phyloP scores from a whole-genome alignment of 2,329 filamentous ascomycete genomes.

The Decorospora gaudefroyi region DNA sequence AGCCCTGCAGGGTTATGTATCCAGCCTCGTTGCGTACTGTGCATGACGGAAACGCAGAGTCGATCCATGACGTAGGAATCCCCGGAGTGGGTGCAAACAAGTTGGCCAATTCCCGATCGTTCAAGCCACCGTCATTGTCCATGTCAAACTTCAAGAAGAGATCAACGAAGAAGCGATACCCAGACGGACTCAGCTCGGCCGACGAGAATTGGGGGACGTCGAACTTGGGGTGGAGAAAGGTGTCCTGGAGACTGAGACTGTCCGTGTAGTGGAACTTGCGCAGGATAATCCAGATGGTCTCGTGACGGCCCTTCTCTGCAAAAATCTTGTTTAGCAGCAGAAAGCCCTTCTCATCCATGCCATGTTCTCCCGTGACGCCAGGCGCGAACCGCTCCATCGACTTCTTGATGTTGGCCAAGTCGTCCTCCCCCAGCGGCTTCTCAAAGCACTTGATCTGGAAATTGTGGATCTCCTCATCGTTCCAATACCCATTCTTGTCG shows the following conservation, averaged over 20 bases:
- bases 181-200: conserved; percentile 88
- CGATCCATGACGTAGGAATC: conserved; percentile 81
- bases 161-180: conserved; percentile 97
- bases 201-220: conserved; percentile 92
- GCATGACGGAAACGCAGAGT: conserved; percentile 87
- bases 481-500: conserved; percentile 91
- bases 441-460: conserved; percentile 94
- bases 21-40: conserved; percentile 95
- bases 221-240: conserved; percentile 88
- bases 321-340: conserved; percentile 93
- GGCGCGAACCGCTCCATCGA: conserved; percentile 74
- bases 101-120: conserved; percentile 79
- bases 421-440: conserved; percentile 77
- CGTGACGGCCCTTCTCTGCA: conserved; percentile 94
- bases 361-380: conserved; percentile 61
- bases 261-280: conserved; percentile 96
- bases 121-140: conserved; percentile 94
- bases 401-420: conserved; percentile 87
- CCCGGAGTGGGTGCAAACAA: conserved; percentile 94
- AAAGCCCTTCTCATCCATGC: conserved; percentile 83
- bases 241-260: conserved; percentile 87
- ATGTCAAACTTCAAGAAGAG: conserved; percentile 94
- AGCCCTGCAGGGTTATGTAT: conserved; percentile 93
- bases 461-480: conserved; percentile 84
- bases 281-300: conserved; percentile 97